These are phyloP conservation scores for Leucoagaricus sp. DNA, from an alignment of 1,284 basidiomycete species.

Conservation along the genomic window DNA sequence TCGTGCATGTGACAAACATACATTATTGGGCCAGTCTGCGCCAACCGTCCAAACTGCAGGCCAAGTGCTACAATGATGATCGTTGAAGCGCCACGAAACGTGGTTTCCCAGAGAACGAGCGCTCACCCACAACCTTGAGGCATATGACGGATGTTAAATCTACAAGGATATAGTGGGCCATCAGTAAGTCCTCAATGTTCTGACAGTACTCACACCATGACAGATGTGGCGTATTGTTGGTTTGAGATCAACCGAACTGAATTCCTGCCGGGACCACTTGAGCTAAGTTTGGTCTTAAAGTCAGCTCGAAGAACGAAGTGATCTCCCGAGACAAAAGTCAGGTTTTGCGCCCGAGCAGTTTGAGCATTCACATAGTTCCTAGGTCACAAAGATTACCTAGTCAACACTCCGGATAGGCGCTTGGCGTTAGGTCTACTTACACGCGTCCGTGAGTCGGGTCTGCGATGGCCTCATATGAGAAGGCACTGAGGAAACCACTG, in stretches of 20 bases:
- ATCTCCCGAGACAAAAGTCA: slow-evolving; percentile 44
- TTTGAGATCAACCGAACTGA: slow-evolving; percentile 58
- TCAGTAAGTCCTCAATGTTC: slow-evolving; percentile 4
- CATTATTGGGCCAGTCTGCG: slow-evolving; percentile 50
- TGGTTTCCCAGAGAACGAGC: slow-evolving; percentile 4
- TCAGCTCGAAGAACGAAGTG: slow-evolving; percentile 57
- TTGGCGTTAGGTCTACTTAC: slow-evolving; percentile 34
- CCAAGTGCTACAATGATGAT: slow-evolving; percentile 43
- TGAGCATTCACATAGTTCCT: slow-evolving; percentile 51
- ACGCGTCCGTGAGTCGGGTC: slow-evolving; percentile 62
- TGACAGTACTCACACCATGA: slow-evolving; percentile 50
- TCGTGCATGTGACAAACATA: slow-evolving; percentile 21
- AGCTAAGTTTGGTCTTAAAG: slow-evolving; percentile 41
- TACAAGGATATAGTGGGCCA: slow-evolving; percentile 22
- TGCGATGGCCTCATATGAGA: slow-evolving; percentile 45
- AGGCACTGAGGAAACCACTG: slow-evolving; percentile 42
- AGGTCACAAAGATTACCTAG: background rate
- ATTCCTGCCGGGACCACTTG: slow-evolving; percentile 54
- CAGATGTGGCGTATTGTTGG: slow-evolving; percentile 51
- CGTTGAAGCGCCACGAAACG: background rate
- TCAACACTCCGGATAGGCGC: background rate
- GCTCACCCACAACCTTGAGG: slow-evolving; percentile 68
- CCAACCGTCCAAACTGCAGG: slow-evolving; percentile 53
- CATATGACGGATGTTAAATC: slow-evolving; percentile 56
- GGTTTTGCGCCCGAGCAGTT: slow-evolving; percentile 43